Percentiles rank a stretch among this genome's conserved stretches.
Evolutionary conservation across 768 basidiomycete species (phyloP).

Genomic region (Calocybe indica): DNA sequence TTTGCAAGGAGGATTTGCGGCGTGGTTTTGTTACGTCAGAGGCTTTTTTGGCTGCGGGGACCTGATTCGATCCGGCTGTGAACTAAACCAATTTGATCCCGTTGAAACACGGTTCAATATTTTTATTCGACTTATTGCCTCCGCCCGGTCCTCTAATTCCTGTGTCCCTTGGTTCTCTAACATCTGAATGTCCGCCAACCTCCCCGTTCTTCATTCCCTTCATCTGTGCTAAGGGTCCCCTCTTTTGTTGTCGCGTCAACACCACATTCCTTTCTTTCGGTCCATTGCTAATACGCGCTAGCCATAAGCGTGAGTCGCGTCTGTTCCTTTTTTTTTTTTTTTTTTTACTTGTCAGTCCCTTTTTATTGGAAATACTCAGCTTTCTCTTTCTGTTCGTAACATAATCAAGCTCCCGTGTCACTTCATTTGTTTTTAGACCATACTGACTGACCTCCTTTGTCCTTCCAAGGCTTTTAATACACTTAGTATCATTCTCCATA

Average conservation of each 20-base stretch:
- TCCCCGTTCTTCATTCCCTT: background rate
- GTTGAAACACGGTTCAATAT: conserved; percentile 33
- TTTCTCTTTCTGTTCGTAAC: conserved; percentile 7
- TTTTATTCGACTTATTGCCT: conserved; percentile 25
- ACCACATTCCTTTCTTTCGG: conserved; percentile 6
- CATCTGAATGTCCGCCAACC: conserved; percentile 4
- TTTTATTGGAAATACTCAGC: background rate
- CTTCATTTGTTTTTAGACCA: conserved; percentile 16
- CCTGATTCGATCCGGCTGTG: conserved; percentile 21
- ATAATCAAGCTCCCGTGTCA: background rate
- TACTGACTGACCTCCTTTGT: conserved; percentile 13
- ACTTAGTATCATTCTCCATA: conserved; percentile 10
- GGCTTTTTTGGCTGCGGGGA: conserved; percentile 20
- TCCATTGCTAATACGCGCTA: conserved; percentile 4
- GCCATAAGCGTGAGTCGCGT: conserved; percentile 18
- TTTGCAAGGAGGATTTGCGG: background rate
- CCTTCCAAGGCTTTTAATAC: conserved; percentile 8
- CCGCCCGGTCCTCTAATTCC: conserved; percentile 21
- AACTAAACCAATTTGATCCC: conserved; percentile 28
- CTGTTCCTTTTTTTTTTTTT: conserved; percentile 21
- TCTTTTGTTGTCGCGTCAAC: background rate
- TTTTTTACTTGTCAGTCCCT: conserved; percentile 1
- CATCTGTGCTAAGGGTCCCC: conserved; percentile 2
- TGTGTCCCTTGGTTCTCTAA: conserved; percentile 7
- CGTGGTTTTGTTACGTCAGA: no score